Evolutionary conservation across 2,329 filamentous ascomycete species (phyloP).

Genomic region (Salinomyces thailandicus): DNA sequence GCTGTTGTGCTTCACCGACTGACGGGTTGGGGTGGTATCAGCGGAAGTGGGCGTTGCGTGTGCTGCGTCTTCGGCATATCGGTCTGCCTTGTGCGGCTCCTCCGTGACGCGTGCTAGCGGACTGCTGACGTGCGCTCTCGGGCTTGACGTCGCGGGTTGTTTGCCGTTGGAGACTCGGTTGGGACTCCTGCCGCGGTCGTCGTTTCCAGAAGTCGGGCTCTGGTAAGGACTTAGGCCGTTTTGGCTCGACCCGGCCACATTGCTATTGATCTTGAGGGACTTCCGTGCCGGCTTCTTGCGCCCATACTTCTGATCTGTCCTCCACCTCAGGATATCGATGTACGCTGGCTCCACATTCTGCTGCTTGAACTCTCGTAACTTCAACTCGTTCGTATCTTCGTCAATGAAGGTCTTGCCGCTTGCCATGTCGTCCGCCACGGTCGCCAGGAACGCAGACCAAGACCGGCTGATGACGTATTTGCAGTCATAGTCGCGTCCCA

Average conservation of each 20-base stretch:
- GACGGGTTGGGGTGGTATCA: conserved; percentile 14
- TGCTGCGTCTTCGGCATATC: conserved; percentile 14
- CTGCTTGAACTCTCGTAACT: conserved; percentile 82
- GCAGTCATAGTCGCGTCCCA: conserved; percentile 94
- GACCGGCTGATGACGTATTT: conserved; percentile 94
- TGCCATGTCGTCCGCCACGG: conserved; percentile 79
- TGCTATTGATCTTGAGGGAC: conserved; percentile 37
- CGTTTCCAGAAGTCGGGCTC: conserved; percentile 49
- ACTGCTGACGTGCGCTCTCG: conserved; percentile 57
- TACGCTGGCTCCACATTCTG: conserved; percentile 85
- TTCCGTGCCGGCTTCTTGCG: conserved; percentile 41
- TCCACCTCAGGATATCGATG: conserved; percentile 89
- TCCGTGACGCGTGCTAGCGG: conserved; percentile 66
- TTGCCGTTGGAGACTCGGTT: conserved; percentile 54
- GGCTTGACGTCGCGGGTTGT: conserved; percentile 54
- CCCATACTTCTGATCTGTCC: conserved; percentile 90
- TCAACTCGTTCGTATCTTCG: conserved; percentile 83
- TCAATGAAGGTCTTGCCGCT: conserved; percentile 88
- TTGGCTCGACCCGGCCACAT: conserved; percentile 41
- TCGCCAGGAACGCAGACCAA: conserved; percentile 78
- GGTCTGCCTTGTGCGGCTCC: conserved; percentile 40
- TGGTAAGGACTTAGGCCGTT: conserved; percentile 51
- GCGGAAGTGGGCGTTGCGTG: conserved; percentile 33
- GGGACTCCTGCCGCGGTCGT: conserved; percentile 59
- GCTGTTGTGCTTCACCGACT: conserved; percentile 11